phyloP scores from a whole-genome alignment of 2,329 filamentous ascomycete species.

The Pyrenochaeta sp. region DNA sequence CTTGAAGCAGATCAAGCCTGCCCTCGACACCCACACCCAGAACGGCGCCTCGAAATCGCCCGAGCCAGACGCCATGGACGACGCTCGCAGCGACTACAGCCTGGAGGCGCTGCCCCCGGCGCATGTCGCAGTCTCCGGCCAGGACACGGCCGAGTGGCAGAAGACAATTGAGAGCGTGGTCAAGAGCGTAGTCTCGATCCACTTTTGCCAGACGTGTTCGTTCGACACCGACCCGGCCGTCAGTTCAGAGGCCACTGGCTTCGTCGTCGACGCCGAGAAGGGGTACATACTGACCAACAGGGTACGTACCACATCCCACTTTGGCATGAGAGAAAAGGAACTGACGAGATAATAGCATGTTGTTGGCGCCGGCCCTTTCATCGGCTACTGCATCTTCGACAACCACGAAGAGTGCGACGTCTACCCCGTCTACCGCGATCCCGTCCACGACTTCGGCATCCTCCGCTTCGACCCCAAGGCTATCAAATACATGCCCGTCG shows the following conservation, averaged over 20 bases:
- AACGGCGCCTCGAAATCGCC: constrained; percentile 38
- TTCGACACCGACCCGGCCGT: constrained; percentile 97
- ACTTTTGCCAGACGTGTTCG: constrained; percentile 96
- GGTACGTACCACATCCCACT: constrained; percentile 26
- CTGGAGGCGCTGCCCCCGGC: constrained; percentile 50
- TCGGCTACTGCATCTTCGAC: constrained; percentile 98
- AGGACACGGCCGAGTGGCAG: constrained; percentile 88
- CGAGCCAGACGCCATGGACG: constrained; percentile 42
- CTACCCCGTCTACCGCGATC: constrained; percentile 95
- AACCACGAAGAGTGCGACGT: constrained; percentile 98
- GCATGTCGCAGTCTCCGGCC: constrained; percentile 54
- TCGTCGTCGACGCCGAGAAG: constrained; percentile 92
- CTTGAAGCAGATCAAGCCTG: constrained; percentile 62
- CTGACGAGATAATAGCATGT: constrained; percentile 82
- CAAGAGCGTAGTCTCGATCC: constrained; percentile 95
- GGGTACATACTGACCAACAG: constrained; percentile 69
- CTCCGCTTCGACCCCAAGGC: constrained; percentile 93
- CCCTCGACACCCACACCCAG: constrained; percentile 50
- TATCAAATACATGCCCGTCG: constrained; percentile 96
- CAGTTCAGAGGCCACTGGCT: constrained; percentile 94
- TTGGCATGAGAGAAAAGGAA: constrained; percentile 36
- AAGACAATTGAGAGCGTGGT: constrained; percentile 94
- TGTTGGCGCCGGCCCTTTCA: constrained; percentile 93
- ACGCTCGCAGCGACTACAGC: constrained; percentile 44
- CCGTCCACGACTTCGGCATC: constrained; percentile 98